phyloP scores from a whole-genome alignment of 768 basidiomycete species.

The Dioszegia crocea region DNA sequence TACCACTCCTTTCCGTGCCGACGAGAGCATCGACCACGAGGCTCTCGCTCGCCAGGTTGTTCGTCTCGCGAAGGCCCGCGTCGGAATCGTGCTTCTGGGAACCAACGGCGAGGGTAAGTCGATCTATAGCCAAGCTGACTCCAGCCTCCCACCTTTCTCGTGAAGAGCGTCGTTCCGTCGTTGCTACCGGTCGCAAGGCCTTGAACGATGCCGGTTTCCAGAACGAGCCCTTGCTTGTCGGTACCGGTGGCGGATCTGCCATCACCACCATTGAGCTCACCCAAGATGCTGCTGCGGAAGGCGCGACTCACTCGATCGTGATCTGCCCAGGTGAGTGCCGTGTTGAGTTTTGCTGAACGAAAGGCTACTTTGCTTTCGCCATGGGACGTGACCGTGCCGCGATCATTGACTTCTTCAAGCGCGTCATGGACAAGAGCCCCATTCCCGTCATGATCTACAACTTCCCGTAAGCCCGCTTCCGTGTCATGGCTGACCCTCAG shows the following conservation, averaged over 20 bases:
- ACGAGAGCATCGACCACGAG: constrained; percentile 65
- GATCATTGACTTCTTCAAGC: constrained; percentile 40
- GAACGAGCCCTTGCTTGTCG: constrained; percentile 68
- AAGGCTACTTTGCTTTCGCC: constrained; percentile 58
- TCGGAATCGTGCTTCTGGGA: constrained; percentile 36
- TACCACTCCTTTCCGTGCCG: constrained; percentile 62
- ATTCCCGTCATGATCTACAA: constrained; percentile 75
- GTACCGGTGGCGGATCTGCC: constrained; percentile 76
- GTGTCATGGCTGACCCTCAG: constrained; percentile 19
- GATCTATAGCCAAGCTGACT: neutral
- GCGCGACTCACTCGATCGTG: constrained; percentile 75
- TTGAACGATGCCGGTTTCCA: constrained; percentile 68
- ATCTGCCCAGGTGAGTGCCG: constrained; percentile 43
- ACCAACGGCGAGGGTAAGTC: constrained; percentile 59
- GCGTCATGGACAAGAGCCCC: constrained; percentile 56
- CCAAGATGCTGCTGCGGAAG: constrained; percentile 69
- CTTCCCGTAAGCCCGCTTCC: constrained; percentile 60
- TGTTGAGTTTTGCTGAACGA: neutral
- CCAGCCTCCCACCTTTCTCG: constrained; percentile 47
- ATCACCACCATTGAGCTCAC: constrained; percentile 69
- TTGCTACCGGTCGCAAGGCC: constrained; percentile 64
- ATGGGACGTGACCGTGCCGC: constrained; percentile 52
- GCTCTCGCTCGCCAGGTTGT: constrained; percentile 68
- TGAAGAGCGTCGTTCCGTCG: constrained; percentile 39
- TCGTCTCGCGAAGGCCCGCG: constrained; percentile 63